Evolutionary conservation across 1,139 yeast genomes (phyloP), one percentile per base, ranked within the genome.

Genomic region (Candida frijolesensis): DNA sequence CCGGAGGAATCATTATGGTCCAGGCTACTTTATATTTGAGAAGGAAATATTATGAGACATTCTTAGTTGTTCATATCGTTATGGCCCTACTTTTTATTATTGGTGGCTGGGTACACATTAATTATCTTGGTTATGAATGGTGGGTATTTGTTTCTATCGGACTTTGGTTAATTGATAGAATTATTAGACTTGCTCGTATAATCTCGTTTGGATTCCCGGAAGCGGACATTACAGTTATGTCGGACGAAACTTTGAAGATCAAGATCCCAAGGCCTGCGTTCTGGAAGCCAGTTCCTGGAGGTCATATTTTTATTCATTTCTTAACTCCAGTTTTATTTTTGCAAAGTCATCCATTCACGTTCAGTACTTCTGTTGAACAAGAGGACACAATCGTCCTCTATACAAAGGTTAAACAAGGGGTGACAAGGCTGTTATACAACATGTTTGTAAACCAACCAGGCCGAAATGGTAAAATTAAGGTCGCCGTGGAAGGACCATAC

Each of bases 341-440:
- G 83, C 90, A 86, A 61, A 80, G 87, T 0, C 92, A 86, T 63
- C 92, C 92, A 0, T 85, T 86, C 60, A 83, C 90, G 3, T 66
- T 65, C 51, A 56, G 62, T 39, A 63, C 67, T 42, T 59, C 71
- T 48, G 62, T 67, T 8, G 48, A 46, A 34, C 33, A 48, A 14
- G 58, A 60, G 12, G 55, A 63, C 39, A 55, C 59, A 10, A 63
- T 73, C 27, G 56, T 58, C 3, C 59, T 70, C 25, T 68, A 65
- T 52, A 61, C 64, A 46, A 70, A 69, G 46, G 67, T 69, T 18
- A 72, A 73, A 53, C 67, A 66, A 2, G 78, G 78, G 11, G 63
- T 70, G 3, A 73, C 78, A 9, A 65, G 62, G 42, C 63, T 67
- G 2, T 58, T 70, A 39, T 62, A 62, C 55, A 60, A 65, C 42